A percentile compares a stretch with the other conserved stretches of the same genome.
These are phyloP conservation scores for Perilla frutescens DNA, from an alignment of 257 asterid genomes.

Conservation along the genomic window DNA sequence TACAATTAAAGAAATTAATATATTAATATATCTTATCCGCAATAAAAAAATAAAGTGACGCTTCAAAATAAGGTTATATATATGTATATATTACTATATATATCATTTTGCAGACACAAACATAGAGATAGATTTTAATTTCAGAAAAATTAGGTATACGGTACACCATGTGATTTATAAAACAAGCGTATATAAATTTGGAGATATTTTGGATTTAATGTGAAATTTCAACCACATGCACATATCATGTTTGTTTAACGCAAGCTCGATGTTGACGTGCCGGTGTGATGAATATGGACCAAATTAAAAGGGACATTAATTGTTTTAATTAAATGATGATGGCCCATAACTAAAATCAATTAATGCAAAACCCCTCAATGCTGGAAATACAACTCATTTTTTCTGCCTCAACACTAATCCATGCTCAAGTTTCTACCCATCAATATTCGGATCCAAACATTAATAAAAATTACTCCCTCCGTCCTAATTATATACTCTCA, in stretches of 20 bases:
- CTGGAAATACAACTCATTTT: not conserved
- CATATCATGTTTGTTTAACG: not conserved
- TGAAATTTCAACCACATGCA: conserved; percentile 8
- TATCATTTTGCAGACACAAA: no score
- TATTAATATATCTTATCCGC: no score
- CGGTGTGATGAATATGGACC: conserved; percentile 12
- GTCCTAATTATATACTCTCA: no score
- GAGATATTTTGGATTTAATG: conserved; percentile 13
- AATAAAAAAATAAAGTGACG: no score
- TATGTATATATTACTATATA: no score
- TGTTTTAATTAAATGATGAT: not conserved
- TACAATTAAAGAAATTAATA: no score
- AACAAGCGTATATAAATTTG: no score
- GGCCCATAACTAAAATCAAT: conserved; percentile 13
- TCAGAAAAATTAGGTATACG: no score
- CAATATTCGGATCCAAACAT: no score
- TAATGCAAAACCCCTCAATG: conserved; percentile 15
- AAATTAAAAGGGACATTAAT: not conserved
- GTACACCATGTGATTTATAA: not conserved
- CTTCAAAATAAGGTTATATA: no score
- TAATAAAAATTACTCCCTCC: no score
- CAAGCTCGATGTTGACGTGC: not conserved
- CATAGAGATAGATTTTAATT: no score
- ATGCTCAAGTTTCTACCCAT: not conserved
- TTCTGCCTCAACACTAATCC: not conserved